Evolutionary conservation across 495 filamentous ascomycete species (phyloP), one percentile per base, ranked within the genome.

Genomic region (Parathielavia hyrcaniae): DNA sequence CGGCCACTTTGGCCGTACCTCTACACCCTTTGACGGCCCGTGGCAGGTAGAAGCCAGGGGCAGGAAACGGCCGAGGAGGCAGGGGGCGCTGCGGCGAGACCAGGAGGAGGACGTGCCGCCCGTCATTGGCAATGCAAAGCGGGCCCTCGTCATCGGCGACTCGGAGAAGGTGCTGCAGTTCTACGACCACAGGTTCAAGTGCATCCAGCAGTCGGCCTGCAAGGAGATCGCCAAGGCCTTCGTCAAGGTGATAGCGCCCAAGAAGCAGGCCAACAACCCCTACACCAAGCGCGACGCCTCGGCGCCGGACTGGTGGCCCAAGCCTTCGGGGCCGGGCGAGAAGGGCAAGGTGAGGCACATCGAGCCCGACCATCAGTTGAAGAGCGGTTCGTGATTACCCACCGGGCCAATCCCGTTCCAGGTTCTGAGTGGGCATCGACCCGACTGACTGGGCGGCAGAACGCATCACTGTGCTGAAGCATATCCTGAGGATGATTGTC

Each of bases 301-400:
- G 45, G 82, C 81, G 35, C 91, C 91, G 12, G 76, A 77, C 17
- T 96, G 90, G 88, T 97, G 91, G 91, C 90, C 90, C 0, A 75
- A 77, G 19, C 79, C 82, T 11, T 75, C 68, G 64, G 76, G 74
- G 1, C 53, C 73, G 1, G 64, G 62, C 16, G 62, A 65, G 51
- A 64, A 70, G 10, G 64, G 72, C 10, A 65, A 52, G 54, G 69
- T 80, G 17, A 75, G 81, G 30, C 90, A 93, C 69, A 88, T 81
- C 64, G 91, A 96, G 73, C 90, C 91, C 0, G 90, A 96, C 63
- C 91, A 97, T 69, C 63, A 91, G 34, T 76, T 78, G 62, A 95
- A 88, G 75, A 79, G 81, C 58, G 83, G 89, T 93, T 72, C 20
- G 55, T 17, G n/a, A n/a, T n/a, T n/a, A n/a, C n/a, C n/a, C n/a